Conservation (phyloP, 352 stramenopile genomes). For the Phytophthora colocasiae region DNA sequence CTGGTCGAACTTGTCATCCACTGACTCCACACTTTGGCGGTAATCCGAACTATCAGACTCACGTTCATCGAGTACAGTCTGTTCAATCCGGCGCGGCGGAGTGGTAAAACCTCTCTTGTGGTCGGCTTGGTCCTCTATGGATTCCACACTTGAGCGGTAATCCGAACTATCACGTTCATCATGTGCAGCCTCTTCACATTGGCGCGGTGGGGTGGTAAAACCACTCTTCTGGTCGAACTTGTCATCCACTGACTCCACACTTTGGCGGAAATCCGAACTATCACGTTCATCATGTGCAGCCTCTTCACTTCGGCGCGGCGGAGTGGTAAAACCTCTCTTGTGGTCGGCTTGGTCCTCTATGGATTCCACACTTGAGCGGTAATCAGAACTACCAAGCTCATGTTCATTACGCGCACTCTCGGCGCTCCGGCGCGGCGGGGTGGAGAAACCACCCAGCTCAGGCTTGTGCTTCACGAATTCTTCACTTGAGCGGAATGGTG, state of each 20-base stretch:
- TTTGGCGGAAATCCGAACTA: neutral
- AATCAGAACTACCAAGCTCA: neutral
- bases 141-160: neutral
- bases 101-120: too few relatives aligned
- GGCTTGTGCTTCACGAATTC: constrained; percentile 9
- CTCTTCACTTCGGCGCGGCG: too few relatives aligned
- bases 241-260: neutral
- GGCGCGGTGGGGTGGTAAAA: neutral
- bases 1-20: too few relatives aligned
- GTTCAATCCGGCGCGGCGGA: too few relatives aligned
- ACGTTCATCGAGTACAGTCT: too few relatives aligned
- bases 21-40: too few relatives aligned
- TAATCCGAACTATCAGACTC: too few relatives aligned
- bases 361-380: neutral
- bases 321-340: too few relatives aligned
- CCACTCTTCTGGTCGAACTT: constrained; percentile 1
- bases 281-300: too few relatives aligned
- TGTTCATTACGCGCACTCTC: neutral
- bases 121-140: too few relatives aligned
- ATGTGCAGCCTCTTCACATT: neutral
- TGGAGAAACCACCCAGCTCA: constrained; percentile 1
- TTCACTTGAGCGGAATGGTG: constrained; percentile 13
- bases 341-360: too few relatives aligned
- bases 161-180: neutral
- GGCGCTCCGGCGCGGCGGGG: neutral